Evolutionary conservation across 306 rosid genomes (phyloP).

Genomic region (Arachis stenosperma): DNA sequence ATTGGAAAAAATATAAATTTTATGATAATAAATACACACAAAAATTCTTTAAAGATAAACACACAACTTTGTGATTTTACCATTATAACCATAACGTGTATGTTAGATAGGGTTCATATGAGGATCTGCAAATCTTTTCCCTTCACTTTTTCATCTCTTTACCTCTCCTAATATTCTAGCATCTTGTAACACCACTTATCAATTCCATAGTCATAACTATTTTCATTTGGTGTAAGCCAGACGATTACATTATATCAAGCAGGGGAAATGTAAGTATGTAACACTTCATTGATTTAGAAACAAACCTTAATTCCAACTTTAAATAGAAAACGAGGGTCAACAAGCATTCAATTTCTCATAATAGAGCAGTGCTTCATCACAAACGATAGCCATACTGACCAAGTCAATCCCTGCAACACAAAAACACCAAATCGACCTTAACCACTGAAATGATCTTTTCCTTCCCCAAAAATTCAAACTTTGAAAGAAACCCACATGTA

Average conservation of each 20-base stretch:
- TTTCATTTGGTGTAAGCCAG: too few relatives aligned
- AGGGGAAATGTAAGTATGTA: background rate
- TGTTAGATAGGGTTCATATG: too few relatives aligned
- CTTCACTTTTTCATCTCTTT: too few relatives aligned
- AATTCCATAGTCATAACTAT: background rate
- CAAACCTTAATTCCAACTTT: slow-evolving; percentile 93
- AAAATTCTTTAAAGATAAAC: too few relatives aligned
- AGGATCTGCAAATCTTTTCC: too few relatives aligned
- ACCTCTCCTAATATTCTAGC: too few relatives aligned
- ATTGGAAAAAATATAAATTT: too few relatives aligned
- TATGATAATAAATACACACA: too few relatives aligned
- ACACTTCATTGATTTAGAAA: slow-evolving; percentile 17
- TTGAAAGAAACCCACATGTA: slow-evolving; percentile 54
- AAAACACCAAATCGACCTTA: background rate
- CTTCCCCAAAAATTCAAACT: slow-evolving; percentile 10
- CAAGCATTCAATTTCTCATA: slow-evolving; percentile 86
- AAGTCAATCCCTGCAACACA: slow-evolving; percentile 61
- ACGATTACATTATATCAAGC: too few relatives aligned
- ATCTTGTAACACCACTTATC: background rate
- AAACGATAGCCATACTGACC: slow-evolving; percentile 58
- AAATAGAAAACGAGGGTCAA: slow-evolving; percentile 89
- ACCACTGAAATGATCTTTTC: background rate
- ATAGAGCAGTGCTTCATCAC: slow-evolving; percentile 73
- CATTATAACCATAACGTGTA: too few relatives aligned
- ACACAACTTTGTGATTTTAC: too few relatives aligned